Conservation (phyloP, 768 basidiomycete genomes). For the Boletus bicolor region DNA sequence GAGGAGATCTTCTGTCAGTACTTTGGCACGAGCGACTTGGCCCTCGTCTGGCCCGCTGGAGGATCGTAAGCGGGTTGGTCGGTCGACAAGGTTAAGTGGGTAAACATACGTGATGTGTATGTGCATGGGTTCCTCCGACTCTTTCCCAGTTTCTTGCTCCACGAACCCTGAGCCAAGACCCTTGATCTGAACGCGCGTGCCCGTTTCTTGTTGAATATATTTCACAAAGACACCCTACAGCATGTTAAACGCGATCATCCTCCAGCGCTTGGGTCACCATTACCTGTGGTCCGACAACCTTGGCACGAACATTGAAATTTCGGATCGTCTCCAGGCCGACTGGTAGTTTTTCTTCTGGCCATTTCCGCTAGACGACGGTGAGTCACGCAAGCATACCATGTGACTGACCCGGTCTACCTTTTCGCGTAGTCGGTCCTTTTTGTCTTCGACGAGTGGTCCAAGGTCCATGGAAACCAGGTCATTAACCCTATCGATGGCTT, state of each 20-base stretch:
- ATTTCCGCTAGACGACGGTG: constrained; percentile 66
- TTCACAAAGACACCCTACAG: constrained; percentile 89
- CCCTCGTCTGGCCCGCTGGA: constrained; percentile 74
- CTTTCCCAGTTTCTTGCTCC: constrained; percentile 84
- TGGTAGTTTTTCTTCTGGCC: constrained; percentile 95
- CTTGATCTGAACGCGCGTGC: constrained; percentile 96
- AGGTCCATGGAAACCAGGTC: constrained; percentile 73
- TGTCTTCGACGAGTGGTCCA: constrained; percentile 78
- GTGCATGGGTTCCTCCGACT: constrained; percentile 87
- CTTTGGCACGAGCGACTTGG: constrained; percentile 84
- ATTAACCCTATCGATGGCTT: constrained; percentile 67
- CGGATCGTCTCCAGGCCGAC: constrained; percentile 87
- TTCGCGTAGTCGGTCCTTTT: constrained; percentile 64
- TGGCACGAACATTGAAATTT: constrained; percentile 97
- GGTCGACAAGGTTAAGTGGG: constrained; percentile 13
- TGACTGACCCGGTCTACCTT: constrained; percentile 40
- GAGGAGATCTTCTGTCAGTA: constrained; percentile 83
- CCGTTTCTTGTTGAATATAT: constrained; percentile 95
- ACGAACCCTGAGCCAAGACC: constrained; percentile 93
- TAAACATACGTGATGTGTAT: constrained; percentile 81
- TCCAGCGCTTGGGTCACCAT: constrained; percentile 20
- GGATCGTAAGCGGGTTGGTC: constrained; percentile 4
- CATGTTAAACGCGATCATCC: background rate
- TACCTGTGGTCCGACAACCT: constrained; percentile 94
- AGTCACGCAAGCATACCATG: constrained; percentile 1